phyloP scores from a whole-genome alignment of 257 asterid species.

The Nicotiana obtusifolia region DNA sequence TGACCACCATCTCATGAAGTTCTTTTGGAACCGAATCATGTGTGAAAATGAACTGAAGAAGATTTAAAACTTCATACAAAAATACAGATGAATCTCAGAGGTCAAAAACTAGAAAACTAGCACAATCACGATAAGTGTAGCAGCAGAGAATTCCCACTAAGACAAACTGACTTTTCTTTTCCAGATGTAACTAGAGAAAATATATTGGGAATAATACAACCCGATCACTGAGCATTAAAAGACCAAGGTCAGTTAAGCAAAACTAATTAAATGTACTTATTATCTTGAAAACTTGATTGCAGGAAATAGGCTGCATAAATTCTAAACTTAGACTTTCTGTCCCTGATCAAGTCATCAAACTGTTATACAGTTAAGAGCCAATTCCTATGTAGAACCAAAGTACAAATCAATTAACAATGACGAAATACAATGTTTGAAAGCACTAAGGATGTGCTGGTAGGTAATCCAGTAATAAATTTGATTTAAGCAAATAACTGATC shows the following conservation, averaged over 20 bases:
- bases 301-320: not conserved
- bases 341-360: not conserved
- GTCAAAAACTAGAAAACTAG: not conserved
- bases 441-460: not conserved
- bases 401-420: not conserved
- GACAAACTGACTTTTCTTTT: not conserved
- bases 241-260: not conserved
- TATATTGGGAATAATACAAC: not conserved
- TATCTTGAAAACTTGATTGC: not conserved
- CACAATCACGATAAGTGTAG: not conserved
- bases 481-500: not conserved
- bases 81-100: not conserved
- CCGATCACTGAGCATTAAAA: not conserved
- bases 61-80: not conserved
- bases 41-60: not conserved
- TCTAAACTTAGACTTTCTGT: not conserved
- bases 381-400: not conserved
- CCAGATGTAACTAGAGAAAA: not conserved
- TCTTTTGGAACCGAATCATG: not conserved
- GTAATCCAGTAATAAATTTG: not conserved
- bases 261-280: not conserved
- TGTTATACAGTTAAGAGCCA: not conserved
- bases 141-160: not conserved
- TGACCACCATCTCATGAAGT: too few species aligned
- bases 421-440: not conserved